These are phyloP conservation scores for Bryopsis sp. DNA, from an alignment of 139 green algal genomes.

Conservation along the genomic window DNA sequence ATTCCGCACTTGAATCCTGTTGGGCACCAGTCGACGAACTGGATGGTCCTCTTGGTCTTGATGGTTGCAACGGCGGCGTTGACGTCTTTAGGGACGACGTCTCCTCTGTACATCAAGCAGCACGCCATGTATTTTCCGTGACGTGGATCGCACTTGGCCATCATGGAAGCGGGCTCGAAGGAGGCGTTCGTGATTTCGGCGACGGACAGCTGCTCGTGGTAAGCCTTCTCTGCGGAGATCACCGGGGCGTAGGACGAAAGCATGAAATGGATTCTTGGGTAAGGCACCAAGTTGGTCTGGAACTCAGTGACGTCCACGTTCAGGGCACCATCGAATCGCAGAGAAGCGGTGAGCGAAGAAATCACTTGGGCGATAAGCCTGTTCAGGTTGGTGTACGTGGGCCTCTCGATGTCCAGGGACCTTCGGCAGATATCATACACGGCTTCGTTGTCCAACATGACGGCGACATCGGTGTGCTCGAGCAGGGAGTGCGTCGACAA, in stretches of 20 bases:
- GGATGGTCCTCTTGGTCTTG: constrained; percentile 99
- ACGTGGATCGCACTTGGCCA: constrained; percentile 97
- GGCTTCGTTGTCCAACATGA: constrained; percentile 83
- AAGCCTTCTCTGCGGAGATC: constrained; percentile 98
- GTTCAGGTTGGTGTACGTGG: constrained; percentile 88
- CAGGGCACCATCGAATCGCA: constrained; percentile 91
- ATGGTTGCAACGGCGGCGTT: constrained; percentile 93
- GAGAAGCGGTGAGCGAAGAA: constrained; percentile 90
- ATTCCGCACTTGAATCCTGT: constrained; percentile 99
- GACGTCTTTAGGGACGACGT: constrained; percentile 99
- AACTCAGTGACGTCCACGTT: constrained; percentile 99
- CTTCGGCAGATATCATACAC: constrained; percentile 84
- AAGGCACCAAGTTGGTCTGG: constrained; percentile 98
- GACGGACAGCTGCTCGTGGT: constrained; percentile 97
- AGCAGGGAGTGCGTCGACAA: constrained; percentile 77
- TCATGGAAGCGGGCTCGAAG: constrained; percentile 93
- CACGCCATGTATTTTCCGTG: constrained; percentile 78
- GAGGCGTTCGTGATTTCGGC: constrained; percentile 96
- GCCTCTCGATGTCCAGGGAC: constrained; percentile 76
- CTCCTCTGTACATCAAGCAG: constrained; percentile 99
- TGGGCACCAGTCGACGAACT: constrained; percentile 98
- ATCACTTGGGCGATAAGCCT: constrained; percentile 84
- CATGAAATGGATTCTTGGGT: constrained; percentile 99
- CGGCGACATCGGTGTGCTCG: constrained; percentile 80
- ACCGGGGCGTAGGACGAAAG: constrained; percentile 94